Percentiles rank a stretch among this genome's conserved stretches.
Conservation (phyloP, 192 early-diverging fungal species). For the Oehlia diaphana region DNA sequence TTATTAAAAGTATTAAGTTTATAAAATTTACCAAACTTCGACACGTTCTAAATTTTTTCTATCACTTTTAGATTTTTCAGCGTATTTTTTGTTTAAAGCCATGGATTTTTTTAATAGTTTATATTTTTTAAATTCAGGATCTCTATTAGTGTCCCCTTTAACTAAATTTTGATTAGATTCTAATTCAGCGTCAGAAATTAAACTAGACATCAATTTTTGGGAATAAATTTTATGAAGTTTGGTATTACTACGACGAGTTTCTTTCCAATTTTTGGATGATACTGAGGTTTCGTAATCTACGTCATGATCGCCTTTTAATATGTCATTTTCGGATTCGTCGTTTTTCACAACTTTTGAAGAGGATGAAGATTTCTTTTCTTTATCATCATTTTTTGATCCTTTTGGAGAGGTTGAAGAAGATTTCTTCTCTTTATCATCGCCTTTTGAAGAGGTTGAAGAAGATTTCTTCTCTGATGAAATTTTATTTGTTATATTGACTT, state of each 20-base stretch:
- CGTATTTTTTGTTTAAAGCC: not conserved
- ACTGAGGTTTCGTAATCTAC: not conserved
- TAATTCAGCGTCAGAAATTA: not conserved
- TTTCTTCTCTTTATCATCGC: not conserved
- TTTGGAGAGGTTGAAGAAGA: not conserved
- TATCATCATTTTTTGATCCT: not conserved
- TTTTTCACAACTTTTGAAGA: not conserved
- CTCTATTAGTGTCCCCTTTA: slow-evolving; percentile 24
- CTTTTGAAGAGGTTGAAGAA: not conserved
- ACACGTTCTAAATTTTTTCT: slow-evolving; percentile 14
- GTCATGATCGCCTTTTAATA: not conserved
- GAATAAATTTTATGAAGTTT: slow-evolving; percentile 12
- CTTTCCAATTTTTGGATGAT: not conserved
- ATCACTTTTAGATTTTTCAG: not conserved
- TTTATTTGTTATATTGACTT: not conserved
- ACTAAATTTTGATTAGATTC: slow-evolving; percentile 4
- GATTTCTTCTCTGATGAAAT: not conserved
- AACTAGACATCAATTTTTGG: slow-evolving; percentile 5
- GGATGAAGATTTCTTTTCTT: not conserved
- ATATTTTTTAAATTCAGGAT: slow-evolving; percentile 22
- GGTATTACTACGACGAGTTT: slow-evolving; percentile 18
- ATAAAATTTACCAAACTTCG: not conserved
- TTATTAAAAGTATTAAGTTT: too few relatives aligned
- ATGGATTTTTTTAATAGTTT: slow-evolving; percentile 25
- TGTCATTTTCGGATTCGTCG: not conserved